phyloP scores from a whole-genome alignment of 73 alveolate species.

The Paramecium sonneborni region DNA sequence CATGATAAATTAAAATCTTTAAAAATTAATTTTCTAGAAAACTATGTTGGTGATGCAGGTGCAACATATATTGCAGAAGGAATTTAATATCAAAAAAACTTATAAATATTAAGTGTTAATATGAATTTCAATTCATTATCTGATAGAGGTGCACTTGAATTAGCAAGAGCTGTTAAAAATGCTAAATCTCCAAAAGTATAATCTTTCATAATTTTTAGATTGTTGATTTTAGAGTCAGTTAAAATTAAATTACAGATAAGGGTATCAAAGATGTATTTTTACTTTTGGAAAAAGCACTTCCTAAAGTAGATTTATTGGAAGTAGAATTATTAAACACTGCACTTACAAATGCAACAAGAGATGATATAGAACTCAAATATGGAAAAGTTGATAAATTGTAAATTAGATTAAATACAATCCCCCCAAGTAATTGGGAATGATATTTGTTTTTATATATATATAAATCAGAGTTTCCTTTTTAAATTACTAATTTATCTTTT shows the following conservation, averaged over 20 bases:
- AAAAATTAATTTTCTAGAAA: slow-evolving; percentile 16
- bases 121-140: neutral
- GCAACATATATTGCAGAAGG: slow-evolving; percentile 52
- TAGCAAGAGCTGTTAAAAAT: slow-evolving; percentile 20
- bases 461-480: slow-evolving; percentile 14
- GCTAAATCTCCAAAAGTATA: slow-evolving; percentile 47
- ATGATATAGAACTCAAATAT: slow-evolving; percentile 33
- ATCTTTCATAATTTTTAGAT: neutral
- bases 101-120: slow-evolving; percentile 10
- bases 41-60: slow-evolving; percentile 50
- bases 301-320: neutral
- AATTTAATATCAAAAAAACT: neutral
- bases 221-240: slow-evolving; percentile 14
- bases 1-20: slow-evolving; percentile 49
- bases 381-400: neutral
- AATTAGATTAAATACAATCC: slow-evolving; percentile 27
- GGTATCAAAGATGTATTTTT: neutral
- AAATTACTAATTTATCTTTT: neutral
- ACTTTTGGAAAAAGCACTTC: neutral
- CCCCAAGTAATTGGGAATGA: slow-evolving; percentile 61
- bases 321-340: slow-evolving; percentile 58
- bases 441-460: neutral
- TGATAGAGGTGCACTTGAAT: slow-evolving; percentile 50
- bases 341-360: slow-evolving; percentile 59
- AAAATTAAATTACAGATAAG: slow-evolving; percentile 29